Base-by-base conservation (phyloP, 495 filamentous ascomycete genomes). In the Patellaria atrata region DNA sequence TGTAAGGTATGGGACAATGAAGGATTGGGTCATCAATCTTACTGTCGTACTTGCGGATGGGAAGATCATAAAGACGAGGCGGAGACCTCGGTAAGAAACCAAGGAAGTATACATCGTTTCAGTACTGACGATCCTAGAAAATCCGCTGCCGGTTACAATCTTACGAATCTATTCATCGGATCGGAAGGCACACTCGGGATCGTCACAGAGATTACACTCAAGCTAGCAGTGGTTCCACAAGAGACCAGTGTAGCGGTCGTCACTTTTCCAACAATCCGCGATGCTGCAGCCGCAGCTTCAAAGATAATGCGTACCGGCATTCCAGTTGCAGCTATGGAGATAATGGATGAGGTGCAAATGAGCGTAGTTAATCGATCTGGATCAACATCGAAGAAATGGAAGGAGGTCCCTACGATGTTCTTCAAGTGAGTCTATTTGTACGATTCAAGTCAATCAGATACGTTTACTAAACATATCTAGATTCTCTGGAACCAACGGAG, bases 261-360 rank as follows among this genome's bases (percentile, higher is more conserved):
- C 8, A 75, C 68, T 9, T 86, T 86, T 53, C 75, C 76, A 0
- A 72, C 64, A 4, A 79, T 83, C 32, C 68, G 76, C 23, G 72
- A 77, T 48, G 80, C 81, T 1, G 78, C 79, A 0, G 64, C 69
- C 3, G 75, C 74, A 1, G 81, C 77, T 1, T 70, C 74, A 10
- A 65, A 65, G 31, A 70, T 85, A 7, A 75, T 86, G 61, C 68
- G 76, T 34, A 64, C 71, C 11, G 80, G 77, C 3, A 64, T 85
- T 3, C 81, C 75, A 0, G 70, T 87, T 12, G 79, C 77, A 0
- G 77, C 77, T 2, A 78, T 87, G 65, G 81, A 86, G 53, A 71
- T 87, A 41, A 74, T 87, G 70, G 80, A 85, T 46, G 79, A 85
- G 35, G 76, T 83, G 0, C 77, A 82, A 52, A 85, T 87, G 80